Percentiles rank a stretch among this genome's conserved stretches.
phyloP scores from a whole-genome alignment of 805 yeast genomes.

The Candida lessepsii region DNA sequence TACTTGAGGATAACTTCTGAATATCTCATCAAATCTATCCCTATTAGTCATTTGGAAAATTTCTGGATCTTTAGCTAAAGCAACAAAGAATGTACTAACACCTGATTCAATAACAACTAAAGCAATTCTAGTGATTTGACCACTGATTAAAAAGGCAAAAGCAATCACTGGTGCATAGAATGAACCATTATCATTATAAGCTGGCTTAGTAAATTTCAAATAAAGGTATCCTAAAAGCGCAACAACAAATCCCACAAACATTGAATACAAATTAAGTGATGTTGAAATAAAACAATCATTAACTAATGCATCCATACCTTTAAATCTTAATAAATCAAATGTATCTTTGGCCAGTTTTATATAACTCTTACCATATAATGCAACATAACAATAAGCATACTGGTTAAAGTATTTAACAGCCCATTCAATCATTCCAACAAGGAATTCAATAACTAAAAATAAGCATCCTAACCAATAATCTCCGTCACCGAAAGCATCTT shows the following conservation, averaged over 20 bases:
- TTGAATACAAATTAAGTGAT: slow-evolving; percentile 72
- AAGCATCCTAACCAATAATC: slow-evolving; percentile 53
- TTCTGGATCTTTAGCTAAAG: slow-evolving; percentile 82
- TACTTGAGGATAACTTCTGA: slow-evolving; percentile 67
- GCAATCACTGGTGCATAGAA: slow-evolving; percentile 75
- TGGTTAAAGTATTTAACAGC: slow-evolving; percentile 81
- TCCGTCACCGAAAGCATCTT: slow-evolving; percentile 50
- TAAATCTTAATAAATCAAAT: slow-evolving; percentile 69
- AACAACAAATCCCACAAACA: slow-evolving; percentile 65
- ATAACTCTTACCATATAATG: slow-evolving; percentile 81
- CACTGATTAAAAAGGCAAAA: slow-evolving; percentile 67
- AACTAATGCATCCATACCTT: slow-evolving; percentile 81
- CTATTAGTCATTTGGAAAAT: slow-evolving; percentile 74
- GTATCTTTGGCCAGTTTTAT: slow-evolving; percentile 77
- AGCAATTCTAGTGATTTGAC: slow-evolving; percentile 72
- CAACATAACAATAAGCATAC: slow-evolving; percentile 84
- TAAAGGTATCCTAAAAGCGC: slow-evolving; percentile 64
- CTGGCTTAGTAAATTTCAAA: slow-evolving; percentile 65
- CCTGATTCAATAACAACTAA: slow-evolving; percentile 79
- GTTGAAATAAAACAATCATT: slow-evolving; percentile 82
- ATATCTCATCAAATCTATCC: slow-evolving; percentile 58
- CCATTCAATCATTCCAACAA: slow-evolving; percentile 73
- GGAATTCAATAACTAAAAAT: slow-evolving; percentile 53
- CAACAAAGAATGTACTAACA: slow-evolving; percentile 78
- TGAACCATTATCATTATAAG: slow-evolving; percentile 55